phyloP scores from a whole-genome alignment of 495 filamentous ascomycete species.

The Trichoderma orchidacearum region DNA sequence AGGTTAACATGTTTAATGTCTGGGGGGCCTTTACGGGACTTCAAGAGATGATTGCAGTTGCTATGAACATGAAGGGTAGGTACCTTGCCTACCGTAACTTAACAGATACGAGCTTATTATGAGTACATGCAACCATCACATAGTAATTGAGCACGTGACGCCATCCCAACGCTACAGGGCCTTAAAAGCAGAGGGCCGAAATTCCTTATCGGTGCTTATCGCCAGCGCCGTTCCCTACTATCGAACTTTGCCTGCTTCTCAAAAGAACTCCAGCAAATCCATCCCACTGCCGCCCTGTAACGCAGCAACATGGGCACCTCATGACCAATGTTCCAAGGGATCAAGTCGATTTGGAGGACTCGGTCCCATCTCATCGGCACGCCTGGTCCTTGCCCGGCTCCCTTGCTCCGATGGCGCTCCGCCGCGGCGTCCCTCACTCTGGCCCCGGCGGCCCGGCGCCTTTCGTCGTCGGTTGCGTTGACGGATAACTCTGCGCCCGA shows the following conservation, averaged over 20 bases:
- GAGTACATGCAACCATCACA: too few species aligned
- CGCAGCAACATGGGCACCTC: constrained; percentile 11
- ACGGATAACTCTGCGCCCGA: background rate
- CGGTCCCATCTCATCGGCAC: constrained; percentile 7
- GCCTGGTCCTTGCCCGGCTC: background rate
- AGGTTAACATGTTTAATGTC: too few species aligned
- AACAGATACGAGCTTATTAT: too few species aligned
- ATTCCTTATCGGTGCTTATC: background rate
- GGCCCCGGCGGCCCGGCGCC: background rate
- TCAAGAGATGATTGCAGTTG: too few species aligned
- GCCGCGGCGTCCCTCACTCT: background rate
- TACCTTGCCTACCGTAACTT: too few species aligned
- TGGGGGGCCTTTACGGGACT: too few species aligned
- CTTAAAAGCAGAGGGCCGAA: background rate
- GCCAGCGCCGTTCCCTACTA: background rate
- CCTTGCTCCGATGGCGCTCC: background rate
- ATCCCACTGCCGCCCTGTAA: background rate
- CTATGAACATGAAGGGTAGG: too few species aligned
- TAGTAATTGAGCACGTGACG: background rate
- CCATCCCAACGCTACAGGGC: background rate
- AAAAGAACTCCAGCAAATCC: too few species aligned
- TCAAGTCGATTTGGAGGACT: constrained; percentile 8
- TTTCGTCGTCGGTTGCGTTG: background rate
- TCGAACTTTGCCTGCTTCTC: background rate
- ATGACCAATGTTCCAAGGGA: constrained; percentile 32